Conservation (phyloP, 2,329 filamentous ascomycete genomes). For the Lasiodiplodia citricola region DNA sequence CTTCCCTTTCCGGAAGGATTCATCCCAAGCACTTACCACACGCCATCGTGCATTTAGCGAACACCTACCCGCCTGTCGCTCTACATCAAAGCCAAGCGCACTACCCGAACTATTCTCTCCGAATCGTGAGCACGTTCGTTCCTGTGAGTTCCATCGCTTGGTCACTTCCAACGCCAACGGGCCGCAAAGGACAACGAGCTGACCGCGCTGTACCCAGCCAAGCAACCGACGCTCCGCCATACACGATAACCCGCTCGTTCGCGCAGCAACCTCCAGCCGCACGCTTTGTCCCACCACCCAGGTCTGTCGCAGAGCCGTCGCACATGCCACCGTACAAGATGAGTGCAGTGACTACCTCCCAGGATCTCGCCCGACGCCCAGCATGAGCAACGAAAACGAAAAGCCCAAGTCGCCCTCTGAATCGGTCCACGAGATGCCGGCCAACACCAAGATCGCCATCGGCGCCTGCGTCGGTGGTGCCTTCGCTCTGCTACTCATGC, state of each 20-base stretch:
- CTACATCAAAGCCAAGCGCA: neutral
- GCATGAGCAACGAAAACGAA: neutral
- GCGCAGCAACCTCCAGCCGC: neutral
- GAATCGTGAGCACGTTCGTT: neutral
- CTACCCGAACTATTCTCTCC: neutral
- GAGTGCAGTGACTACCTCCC: conserved; percentile 5
- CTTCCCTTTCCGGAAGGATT: neutral
- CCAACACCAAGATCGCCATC: neutral
- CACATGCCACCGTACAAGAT: neutral
- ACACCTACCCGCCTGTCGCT: neutral
- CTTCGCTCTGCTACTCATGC: neutral
- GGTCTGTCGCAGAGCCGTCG: neutral
- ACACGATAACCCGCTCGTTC: neutral
- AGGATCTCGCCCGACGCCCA: neutral
- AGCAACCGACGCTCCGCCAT: neutral
- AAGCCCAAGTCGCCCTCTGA: neutral
- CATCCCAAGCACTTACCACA: neutral
- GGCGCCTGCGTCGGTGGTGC: neutral
- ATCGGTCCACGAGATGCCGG: neutral
- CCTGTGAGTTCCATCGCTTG: neutral
- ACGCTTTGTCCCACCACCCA: neutral
- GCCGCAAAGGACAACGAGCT: neutral
- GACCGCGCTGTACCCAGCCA: neutral
- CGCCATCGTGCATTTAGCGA: neutral
- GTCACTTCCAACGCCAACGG: neutral